Evolutionary conservation across 441 rosid species (phyloP), one percentile per base, ranked within the genome.

Genomic region (Pelargonium myrrhifolium): DNA sequence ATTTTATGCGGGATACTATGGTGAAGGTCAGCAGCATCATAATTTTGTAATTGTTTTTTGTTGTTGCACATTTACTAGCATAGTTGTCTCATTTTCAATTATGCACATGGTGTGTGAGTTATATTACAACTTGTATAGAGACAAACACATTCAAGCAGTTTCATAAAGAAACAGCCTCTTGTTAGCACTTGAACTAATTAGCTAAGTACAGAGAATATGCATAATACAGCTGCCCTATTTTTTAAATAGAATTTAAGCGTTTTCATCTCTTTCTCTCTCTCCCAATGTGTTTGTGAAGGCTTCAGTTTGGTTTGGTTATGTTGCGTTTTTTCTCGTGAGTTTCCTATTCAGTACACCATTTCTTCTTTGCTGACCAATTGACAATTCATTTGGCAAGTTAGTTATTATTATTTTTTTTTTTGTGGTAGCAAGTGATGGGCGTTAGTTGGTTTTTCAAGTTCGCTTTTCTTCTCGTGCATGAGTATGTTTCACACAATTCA

Each of bases 1-100:
- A 93, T 79, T 89, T 84, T 75, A 84, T 85, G 87, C 88, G 96
- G 68, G 93, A 93, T 73, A 81, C 88, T 1, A 93, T 90, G 97
- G 93, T 93, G 78, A 93, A 93, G 98, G 98, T 93, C 64, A 67
- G 88, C 35, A 26, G 5, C n/a, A 31, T 31, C 6, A 31, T 31
- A 31, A 31, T 31, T 31, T 31, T 31, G 37, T 31, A 4, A 31
- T 31, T 31, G 37, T 31, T 31, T 31, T 31, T 31, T 3, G 37
- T 31, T 31, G 37, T 31, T 31, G 37, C 37, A 31, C 37, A 31
- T 31, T 31, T 31, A 31, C 6, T 31, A 31, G 37, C 37, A 31
- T 31, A 31, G 7, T 53, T 53, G 59, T 17, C 18, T 49, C 18
- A 18, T 53, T 8, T 53, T 53, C 61, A 56, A 21, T 58, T 58